Percentiles rank a stretch among this genome's conserved stretches.
Evolutionary conservation across 192 early-diverging fungal genomes (phyloP).

Genomic region (Mortierella alpina): DNA sequence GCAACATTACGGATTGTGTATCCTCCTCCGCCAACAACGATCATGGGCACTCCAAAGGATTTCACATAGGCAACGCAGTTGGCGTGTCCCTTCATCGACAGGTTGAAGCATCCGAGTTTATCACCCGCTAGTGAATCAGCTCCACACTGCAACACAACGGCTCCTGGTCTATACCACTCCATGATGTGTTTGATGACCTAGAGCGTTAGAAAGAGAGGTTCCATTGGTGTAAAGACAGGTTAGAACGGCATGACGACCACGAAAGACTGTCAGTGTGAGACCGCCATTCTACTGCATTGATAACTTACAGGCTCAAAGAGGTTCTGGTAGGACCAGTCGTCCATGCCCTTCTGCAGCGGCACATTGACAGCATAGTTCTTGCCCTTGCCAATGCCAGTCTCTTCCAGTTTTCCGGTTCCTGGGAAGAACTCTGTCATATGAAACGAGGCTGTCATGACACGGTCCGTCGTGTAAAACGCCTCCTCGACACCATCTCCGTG

Average conservation of each 20-base stretch:
- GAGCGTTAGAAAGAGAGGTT: neutral
- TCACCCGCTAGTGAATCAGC: conserved; percentile 97
- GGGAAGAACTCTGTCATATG: conserved; percentile 98
- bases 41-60: conserved; percentile 88
- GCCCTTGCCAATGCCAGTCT: conserved; percentile 87
- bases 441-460: conserved; percentile 96
- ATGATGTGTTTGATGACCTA: conserved; percentile 95
- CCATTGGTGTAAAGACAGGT: neutral
- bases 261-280: neutral
- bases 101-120: conserved; percentile 94
- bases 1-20: conserved; percentile 99
- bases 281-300: neutral
- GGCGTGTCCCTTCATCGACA: conserved; percentile 94
- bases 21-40: conserved; percentile 96
- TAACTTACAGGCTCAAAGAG: conserved; percentile 69
- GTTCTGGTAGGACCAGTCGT: conserved; percentile 87
- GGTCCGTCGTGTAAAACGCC: conserved; percentile 91
- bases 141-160: conserved; percentile 96
- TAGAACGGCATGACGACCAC: neutral
- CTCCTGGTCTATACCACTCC: conserved; percentile 91
- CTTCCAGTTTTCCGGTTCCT: conserved; percentile 90
- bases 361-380: conserved; percentile 96
- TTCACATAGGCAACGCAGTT: conserved; percentile 93
- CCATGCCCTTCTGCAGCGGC: conserved; percentile 94
- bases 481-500: conserved; percentile 97